Evolutionary conservation across 2,329 filamentous ascomycete species (phyloP).

Genomic region (Microascus cirrosus): DNA sequence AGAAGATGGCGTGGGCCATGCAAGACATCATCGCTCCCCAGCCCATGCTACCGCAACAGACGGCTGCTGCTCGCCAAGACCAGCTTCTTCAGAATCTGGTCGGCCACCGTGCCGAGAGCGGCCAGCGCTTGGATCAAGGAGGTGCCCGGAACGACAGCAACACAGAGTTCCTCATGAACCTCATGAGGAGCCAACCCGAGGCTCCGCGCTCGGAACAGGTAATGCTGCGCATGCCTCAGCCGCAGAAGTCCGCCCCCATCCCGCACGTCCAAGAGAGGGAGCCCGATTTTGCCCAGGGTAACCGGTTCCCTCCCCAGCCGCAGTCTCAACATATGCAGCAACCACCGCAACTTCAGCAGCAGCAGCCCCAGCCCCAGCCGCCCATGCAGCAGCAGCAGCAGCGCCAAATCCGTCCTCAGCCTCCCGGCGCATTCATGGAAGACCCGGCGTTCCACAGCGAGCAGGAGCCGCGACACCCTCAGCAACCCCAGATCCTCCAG

Average conservation of each 20-base stretch:
- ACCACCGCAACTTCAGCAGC: conserved; percentile 22
- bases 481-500: conserved; percentile 54
- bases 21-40: conserved; percentile 44
- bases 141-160: conserved; percentile 46
- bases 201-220: conserved; percentile 37
- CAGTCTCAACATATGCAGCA: conserved; percentile 10
- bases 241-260: conserved; percentile 35
- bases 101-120: conserved; percentile 39
- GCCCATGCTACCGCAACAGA: conserved; percentile 33
- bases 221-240: conserved; percentile 36
- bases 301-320: conserved; percentile 14
- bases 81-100: conserved; percentile 52
- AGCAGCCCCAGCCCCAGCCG: conserved; percentile 15
- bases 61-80: conserved; percentile 37
- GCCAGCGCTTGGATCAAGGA: conserved; percentile 31
- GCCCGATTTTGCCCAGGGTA: conserved; percentile 25
- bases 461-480: conserved; percentile 33
- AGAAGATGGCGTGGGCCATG: conserved; percentile 10
- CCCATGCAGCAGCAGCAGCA: conserved; percentile 20
- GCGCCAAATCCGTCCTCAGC: conserved; percentile 30
- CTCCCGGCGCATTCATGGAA: conserved; percentile 38
- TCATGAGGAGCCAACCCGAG: conserved; percentile 54
- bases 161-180: conserved; percentile 73
- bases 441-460: conserved; percentile 36
- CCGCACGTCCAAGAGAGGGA: conserved; percentile 37